These are phyloP conservation scores for Vanrija humicola DNA, from an alignment of 1,284 basidiomycete species.

Conservation along the genomic window DNA sequence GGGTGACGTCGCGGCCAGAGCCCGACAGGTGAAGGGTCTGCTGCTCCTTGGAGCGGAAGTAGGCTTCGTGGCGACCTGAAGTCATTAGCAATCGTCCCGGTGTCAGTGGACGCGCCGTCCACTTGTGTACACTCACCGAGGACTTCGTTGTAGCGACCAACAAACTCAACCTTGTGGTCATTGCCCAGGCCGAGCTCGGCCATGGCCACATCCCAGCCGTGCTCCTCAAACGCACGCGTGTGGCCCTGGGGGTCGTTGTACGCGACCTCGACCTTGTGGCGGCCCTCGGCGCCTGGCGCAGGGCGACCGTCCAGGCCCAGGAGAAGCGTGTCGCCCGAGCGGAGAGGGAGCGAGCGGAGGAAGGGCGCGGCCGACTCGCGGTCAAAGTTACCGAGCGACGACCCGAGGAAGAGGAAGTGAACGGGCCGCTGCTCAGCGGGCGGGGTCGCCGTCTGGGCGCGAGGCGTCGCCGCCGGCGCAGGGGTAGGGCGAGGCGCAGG, in stretches of 20 bases:
- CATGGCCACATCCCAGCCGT: conserved; percentile 64
- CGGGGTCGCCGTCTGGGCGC: too few species aligned
- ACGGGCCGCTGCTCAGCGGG: conserved; percentile 53
- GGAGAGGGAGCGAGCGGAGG: conserved; percentile 72
- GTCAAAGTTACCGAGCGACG: conserved; percentile 88
- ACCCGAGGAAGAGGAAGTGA: conserved; percentile 89
- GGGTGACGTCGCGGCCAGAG: conserved; percentile 50
- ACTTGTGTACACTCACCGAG: conserved; percentile 56
- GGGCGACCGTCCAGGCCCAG: conserved; percentile 75
- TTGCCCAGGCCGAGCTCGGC: conserved; percentile 39
- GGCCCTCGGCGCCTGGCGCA: conserved; percentile 33
- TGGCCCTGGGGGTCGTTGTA: conserved; percentile 79
- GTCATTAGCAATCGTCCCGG: not conserved
- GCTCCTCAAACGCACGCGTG: conserved; percentile 83
- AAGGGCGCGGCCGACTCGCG: conserved; percentile 70
- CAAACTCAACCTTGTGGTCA: conserved; percentile 59
- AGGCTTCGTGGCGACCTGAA: conserved; percentile 79
- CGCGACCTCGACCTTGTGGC: conserved; percentile 53
- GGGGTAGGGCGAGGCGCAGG: too few species aligned
- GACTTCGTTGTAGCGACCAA: conserved; percentile 67
- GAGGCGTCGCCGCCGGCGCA: too few species aligned
- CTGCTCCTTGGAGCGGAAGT: conserved; percentile 64
- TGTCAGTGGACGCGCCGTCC: not conserved
- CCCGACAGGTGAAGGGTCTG: conserved; percentile 60
- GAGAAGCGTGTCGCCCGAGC: conserved; percentile 55